Conservation (phyloP, 2,329 filamentous ascomycete species). For the Colletotrichum orchidophilum region DNA sequence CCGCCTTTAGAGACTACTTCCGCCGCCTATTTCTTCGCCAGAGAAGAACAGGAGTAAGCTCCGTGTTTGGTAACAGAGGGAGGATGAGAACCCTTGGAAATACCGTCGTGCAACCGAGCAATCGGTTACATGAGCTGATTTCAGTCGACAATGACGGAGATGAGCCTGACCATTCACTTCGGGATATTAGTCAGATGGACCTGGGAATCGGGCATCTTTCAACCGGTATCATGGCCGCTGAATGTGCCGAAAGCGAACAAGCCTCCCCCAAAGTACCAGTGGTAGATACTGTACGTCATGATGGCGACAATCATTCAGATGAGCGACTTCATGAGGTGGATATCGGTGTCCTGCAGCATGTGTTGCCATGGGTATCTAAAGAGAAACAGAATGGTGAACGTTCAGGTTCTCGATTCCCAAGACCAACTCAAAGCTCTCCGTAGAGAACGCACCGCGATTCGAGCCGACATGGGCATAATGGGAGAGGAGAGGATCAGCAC, state of each 20-base stretch:
- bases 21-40: conserved; percentile 10
- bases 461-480: too few species aligned
- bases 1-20: conserved; percentile 21
- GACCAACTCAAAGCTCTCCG: too few species aligned
- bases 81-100: neutral
- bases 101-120: neutral
- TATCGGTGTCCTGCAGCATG: neutral
- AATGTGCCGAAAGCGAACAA: neutral
- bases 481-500: too few species aligned
- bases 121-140: neutral
- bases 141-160: conserved; percentile 4
- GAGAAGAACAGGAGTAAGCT: neutral
- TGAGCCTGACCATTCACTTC: neutral
- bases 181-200: neutral
- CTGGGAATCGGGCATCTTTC: neutral
- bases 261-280: neutral
- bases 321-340: neutral
- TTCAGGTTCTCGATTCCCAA: too few species aligned
- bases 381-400: too few species aligned
- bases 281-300: neutral
- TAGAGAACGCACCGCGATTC: too few species aligned
- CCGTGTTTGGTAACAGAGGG: neutral
- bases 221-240: neutral
- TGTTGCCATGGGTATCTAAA: too few species aligned
- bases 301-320: neutral